Evolutionary conservation across 2,329 filamentous ascomycete genomes (phyloP).

Genomic region (Fusarium hostae): DNA sequence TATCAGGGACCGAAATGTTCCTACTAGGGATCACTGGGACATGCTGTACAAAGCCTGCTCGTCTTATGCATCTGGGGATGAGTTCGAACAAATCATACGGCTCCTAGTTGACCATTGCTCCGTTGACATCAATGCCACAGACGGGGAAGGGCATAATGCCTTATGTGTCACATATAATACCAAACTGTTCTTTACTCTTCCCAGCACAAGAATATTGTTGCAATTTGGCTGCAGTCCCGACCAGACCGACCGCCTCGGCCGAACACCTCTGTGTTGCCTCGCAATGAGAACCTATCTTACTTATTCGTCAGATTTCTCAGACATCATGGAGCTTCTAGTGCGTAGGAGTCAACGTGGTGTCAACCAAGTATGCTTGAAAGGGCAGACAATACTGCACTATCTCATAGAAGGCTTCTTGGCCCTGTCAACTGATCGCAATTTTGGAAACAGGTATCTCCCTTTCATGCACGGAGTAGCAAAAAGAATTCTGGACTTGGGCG

Average conservation of each 20-base stretch:
- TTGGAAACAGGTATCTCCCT: not conserved
- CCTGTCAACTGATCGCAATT: too few species aligned
- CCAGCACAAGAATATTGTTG: not conserved
- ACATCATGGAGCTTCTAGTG: not conserved
- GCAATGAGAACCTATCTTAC: not conserved
- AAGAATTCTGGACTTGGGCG: not conserved
- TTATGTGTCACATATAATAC: not conserved
- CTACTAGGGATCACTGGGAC: fast-evolving
- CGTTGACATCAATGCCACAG: not conserved
- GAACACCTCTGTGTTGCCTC: not conserved
- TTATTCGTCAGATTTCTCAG: not conserved
- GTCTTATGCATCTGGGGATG: fast-evolving
- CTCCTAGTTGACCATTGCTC: not conserved
- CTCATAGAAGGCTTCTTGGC: not conserved
- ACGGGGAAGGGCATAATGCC: fast-evolving
- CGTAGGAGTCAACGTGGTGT: fast-evolving
- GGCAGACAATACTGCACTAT: not conserved
- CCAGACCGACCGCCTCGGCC: fast-evolving
- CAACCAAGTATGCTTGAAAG: not conserved
- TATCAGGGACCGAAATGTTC: not conserved
- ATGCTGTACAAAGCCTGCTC: fast-evolving
- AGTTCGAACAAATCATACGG: fast-evolving
- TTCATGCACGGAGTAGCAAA: not conserved
- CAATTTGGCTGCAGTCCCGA: not conserved
- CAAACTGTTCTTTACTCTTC: not conserved